These are phyloP conservation scores for Aspergillus taichungensis DNA, from an alignment of 495 filamentous ascomycete genomes.

Conservation along the genomic window DNA sequence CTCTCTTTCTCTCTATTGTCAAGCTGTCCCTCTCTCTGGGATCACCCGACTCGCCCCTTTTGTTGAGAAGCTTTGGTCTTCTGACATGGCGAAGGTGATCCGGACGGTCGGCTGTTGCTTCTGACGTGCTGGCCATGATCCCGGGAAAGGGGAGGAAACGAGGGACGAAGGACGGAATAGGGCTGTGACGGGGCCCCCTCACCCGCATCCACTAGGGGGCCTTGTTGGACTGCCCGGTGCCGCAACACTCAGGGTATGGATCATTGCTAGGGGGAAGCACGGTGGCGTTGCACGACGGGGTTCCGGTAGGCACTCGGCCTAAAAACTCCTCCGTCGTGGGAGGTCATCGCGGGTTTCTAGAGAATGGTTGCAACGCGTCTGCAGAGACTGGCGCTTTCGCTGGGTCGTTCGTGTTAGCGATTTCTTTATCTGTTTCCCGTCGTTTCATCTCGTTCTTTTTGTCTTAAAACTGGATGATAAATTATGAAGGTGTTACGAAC, in stretches of 20 bases:
- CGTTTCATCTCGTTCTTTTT: constrained; percentile 26
- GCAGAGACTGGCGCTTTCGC: constrained; percentile 22
- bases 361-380: constrained; percentile 27
- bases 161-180: constrained; percentile 1
- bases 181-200: constrained; percentile 4
- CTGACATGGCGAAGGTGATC: not conserved
- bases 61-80: not conserved
- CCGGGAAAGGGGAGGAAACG: too few relatives aligned
- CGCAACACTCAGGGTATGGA: constrained; percentile 16
- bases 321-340: constrained; percentile 12
- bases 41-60: not conserved
- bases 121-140: too few relatives aligned
- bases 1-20: constrained; percentile 8
- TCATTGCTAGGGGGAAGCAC: constrained; percentile 14
- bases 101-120: too few relatives aligned
- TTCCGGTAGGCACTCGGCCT: constrained; percentile 5
- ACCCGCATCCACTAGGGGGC: constrained; percentile 7
- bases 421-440: constrained; percentile 34
- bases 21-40: not conserved
- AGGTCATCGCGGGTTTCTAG: constrained; percentile 17
- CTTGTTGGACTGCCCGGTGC: constrained; percentile 7
- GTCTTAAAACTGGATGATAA: constrained; percentile 29
- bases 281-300: constrained; percentile 4
- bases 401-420: constrained; percentile 21
- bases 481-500: constrained; percentile 37